Evolutionary conservation across 1,139 yeast species (phyloP), one percentile per base, ranked within the genome.

Genomic region (Candida sp.): DNA sequence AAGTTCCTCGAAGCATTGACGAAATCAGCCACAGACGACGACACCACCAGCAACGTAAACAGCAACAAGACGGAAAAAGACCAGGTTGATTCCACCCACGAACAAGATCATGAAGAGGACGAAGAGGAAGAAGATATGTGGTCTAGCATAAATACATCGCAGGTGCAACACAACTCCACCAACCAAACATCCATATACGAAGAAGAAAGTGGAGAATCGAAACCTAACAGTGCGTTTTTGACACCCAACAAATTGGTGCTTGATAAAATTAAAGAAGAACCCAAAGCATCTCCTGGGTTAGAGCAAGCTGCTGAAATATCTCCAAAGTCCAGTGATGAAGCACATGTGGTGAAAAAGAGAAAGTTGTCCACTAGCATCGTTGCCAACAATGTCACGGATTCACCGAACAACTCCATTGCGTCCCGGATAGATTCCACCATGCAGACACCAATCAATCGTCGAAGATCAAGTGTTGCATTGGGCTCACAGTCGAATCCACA

Each of bases 341-440:
- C 38, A 7, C 32, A 41, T 37, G 37, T 46, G 6, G 46, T 27
- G 7, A 44, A 51, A 44, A 48, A 50, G 44, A 44, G 59, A 31
- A 54, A 53, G 39, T 25, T 56, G 27, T 45, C 54, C n/a, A 11
- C 12, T 23, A 38, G 23, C 25, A 34, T 7, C 33, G 5, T 23
- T 44, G 8, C 17, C n/a, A 28, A 41, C 31, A 40, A 26, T 33
- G 48, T 61, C 5, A 56, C 57, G 5, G 72, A 63, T 38, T 69
- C 80, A 3, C 81, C 80, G 1, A 73, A 70, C 50, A 64, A 69
- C 51, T 65, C 72, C 7, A 63, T 74, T 42, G 81, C 81, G 31
- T 65, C 77, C 2, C 70, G 68, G 52, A 70, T 75, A 40, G 77
- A 72, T 46, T 63, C 67, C 27, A 63, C 68, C 22, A 67, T 75